Evolutionary conservation across 805 yeast species (phyloP).

Genomic region (Candida loeiensis): DNA sequence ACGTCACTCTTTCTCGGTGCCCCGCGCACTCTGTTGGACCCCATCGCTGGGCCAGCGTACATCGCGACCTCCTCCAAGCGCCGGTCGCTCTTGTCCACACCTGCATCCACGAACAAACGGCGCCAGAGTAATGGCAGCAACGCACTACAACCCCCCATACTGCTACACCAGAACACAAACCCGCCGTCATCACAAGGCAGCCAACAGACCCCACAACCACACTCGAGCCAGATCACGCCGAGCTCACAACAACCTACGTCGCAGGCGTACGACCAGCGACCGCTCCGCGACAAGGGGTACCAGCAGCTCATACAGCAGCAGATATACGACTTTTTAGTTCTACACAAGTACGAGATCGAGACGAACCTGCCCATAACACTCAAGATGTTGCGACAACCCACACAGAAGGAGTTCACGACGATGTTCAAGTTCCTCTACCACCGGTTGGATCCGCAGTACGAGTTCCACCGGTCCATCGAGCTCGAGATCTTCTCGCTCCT

Average conservation of each 20-base stretch:
- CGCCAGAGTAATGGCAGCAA: slow-evolving; percentile 18
- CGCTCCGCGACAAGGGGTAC: slow-evolving; percentile 67
- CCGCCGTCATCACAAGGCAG: slow-evolving; percentile 17
- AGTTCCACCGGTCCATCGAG: slow-evolving; percentile 65
- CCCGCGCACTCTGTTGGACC: slow-evolving; percentile 16
- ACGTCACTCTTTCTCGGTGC: slow-evolving; percentile 17
- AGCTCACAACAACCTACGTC: slow-evolving; percentile 7
- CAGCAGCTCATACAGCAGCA: slow-evolving; percentile 65
- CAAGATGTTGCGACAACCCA: slow-evolving; percentile 68
- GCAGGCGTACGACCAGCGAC: slow-evolving; percentile 58
- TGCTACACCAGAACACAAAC: slow-evolving; percentile 9
- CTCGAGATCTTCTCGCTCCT: slow-evolving; percentile 68
- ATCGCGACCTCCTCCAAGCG: slow-evolving; percentile 16
- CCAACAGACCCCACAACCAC: slow-evolving; percentile 17
- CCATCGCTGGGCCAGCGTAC: slow-evolving; percentile 1
- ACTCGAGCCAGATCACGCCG: slow-evolving; percentile 10
- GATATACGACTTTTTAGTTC: slow-evolving; percentile 58
- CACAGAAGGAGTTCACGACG: slow-evolving; percentile 78
- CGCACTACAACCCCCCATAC: slow-evolving; percentile 10
- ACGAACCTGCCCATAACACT: slow-evolving; percentile 66
- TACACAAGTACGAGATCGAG: slow-evolving; percentile 68
- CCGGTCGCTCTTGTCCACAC: slow-evolving; percentile 30
- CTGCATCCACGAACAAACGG: slow-evolving; percentile 29
- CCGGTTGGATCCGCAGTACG: slow-evolving; percentile 75
- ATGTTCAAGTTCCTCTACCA: slow-evolving; percentile 79